Evolutionary conservation across 2,329 filamentous ascomycete genomes (phyloP).

Genomic region (Fusarium pseudograminearum): DNA sequence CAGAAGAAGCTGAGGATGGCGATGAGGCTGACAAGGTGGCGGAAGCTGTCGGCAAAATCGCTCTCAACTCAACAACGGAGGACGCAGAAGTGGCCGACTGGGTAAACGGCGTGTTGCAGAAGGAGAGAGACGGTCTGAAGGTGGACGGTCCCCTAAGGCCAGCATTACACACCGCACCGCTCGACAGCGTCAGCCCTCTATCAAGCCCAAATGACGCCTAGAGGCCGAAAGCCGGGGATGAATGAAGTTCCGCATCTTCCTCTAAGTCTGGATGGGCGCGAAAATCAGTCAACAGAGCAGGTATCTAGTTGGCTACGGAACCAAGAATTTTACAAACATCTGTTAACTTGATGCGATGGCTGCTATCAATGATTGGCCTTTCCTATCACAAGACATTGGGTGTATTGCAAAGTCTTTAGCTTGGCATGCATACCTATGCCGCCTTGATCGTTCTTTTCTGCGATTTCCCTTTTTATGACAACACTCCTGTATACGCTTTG

Average conservation of each 20-base stretch:
- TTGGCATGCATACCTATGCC: constrained; percentile 14
- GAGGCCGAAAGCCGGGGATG: constrained; percentile 8
- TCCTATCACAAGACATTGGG: background rate
- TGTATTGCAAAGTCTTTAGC: background rate
- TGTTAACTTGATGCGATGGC: constrained; percentile 17
- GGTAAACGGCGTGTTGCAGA: constrained; percentile 78
- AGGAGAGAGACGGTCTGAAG: constrained; percentile 63
- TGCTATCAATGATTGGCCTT: constrained; percentile 1
- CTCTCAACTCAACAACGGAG: constrained; percentile 59
- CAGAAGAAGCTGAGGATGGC: constrained; percentile 75
- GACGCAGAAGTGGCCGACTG: constrained; percentile 89
- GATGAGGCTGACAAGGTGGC: constrained; percentile 60
- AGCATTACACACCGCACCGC: constrained; percentile 86
- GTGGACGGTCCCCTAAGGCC: constrained; percentile 71
- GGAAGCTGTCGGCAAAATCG: constrained; percentile 59
- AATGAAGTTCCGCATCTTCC: background rate
- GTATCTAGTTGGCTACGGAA: constrained; percentile 45
- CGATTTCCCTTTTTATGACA: constrained; percentile 6
- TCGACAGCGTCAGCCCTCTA: constrained; percentile 76
- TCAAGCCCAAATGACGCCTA: constrained; percentile 54
- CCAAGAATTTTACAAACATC: constrained; percentile 15
- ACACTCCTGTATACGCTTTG: constrained; percentile 42
- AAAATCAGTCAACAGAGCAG: constrained; percentile 44
- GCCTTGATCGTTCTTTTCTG: constrained; percentile 29
- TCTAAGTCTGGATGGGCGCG: background rate